phyloP scores from a whole-genome alignment of 2,329 filamentous ascomycete species.

The Fusarium solani-melongenae region DNA sequence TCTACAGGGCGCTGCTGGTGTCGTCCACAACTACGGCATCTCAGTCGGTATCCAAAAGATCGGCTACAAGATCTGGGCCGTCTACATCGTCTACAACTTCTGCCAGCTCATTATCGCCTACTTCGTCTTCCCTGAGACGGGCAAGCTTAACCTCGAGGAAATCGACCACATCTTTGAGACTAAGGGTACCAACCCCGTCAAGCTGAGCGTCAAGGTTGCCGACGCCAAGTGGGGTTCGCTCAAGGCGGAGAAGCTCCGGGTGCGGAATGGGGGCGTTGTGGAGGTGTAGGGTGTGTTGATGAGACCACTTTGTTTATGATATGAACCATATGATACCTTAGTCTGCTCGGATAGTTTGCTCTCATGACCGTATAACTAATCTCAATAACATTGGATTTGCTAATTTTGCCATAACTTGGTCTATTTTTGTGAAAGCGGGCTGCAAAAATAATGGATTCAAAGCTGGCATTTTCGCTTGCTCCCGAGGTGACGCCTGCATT shows the following conservation, averaged over 20 bases:
- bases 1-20: constrained; percentile 28
- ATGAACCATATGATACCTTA: neutral
- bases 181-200: constrained; percentile 17
- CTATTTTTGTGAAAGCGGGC: neutral
- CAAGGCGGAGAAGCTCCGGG: constrained; percentile 21
- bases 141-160: constrained; percentile 36
- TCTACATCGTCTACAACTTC: constrained; percentile 37
- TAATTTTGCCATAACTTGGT: neutral
- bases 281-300: neutral
- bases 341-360: neutral
- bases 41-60: constrained; percentile 32
- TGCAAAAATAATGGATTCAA: too few species aligned
- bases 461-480: neutral
- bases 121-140: constrained; percentile 37
- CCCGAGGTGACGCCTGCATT: too few species aligned
- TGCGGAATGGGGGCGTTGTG: neutral
- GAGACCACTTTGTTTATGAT: neutral
- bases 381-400: neutral
- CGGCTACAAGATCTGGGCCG: constrained; percentile 38
- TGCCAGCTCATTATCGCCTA: constrained; percentile 31
- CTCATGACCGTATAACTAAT: neutral
- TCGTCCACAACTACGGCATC: constrained; percentile 38
- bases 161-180: constrained; percentile 42
- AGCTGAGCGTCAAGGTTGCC: constrained; percentile 25
- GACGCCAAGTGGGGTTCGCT: constrained; percentile 25